Evolutionary conservation across 75 land plant species (phyloP), one percentile per base, ranked within the genome.

Genomic region (Azolla pinnata): DNA sequence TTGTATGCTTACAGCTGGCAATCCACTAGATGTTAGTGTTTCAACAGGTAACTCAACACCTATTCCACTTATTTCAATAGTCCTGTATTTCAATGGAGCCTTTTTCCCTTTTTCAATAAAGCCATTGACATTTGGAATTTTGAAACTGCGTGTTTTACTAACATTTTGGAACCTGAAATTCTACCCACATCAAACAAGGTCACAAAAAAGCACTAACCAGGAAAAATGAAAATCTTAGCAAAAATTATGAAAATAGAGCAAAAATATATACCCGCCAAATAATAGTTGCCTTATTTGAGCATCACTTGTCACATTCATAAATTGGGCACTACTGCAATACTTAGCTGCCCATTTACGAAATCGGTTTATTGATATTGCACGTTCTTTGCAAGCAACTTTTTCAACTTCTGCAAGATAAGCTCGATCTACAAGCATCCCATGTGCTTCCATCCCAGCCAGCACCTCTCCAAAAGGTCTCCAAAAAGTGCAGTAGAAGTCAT

Each of bases 271-370:
- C 47, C 90, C 90, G 34, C 97, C 97, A 79, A 81, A 92, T 26
- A 92, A 69, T 20, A 88, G 74, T 62, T 88, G 96, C 0, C 97
- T 81, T 29, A 92, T 77, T 62, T 92, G 97, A 30, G 87, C 64
- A 77, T 88, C 97, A 77, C 97, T 92, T 27, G 97, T 81, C 5
- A 92, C 87, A 68, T 92, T 92, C 87, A 92, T 92, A 59, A 74
- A 62, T 29, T 53, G 60, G 8, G 97, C 96, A 81, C 83, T 84
- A 29, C 79, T 73, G 44, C 87, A 88, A 54, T 75, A 73, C 50
- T 74, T 71, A 21, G 85, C 76, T 7, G 96, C 97, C 97, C 97
- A 92, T 8, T 68, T 81, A 16, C 77, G 73, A 32, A 92, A 92
- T 33, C 68, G 74, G 5, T 65, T 67, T 27, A 68, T 81, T 59